Conservation (phyloP, 176 grass and related monocot genomes). For the Lolium perenne region DNA sequence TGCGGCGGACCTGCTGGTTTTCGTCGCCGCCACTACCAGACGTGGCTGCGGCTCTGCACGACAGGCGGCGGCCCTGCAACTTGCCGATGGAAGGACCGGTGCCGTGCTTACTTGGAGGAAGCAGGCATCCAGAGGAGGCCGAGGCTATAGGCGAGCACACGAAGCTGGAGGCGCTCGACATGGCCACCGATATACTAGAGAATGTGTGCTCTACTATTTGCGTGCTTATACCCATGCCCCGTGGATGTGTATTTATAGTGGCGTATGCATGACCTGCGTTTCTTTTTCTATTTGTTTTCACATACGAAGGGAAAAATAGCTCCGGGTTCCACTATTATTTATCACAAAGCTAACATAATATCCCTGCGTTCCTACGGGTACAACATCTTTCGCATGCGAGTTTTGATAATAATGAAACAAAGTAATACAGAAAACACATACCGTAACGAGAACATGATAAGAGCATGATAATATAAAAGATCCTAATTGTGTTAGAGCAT, state of each 20-base stretch:
- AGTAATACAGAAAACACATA: too few species aligned
- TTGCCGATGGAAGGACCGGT: background rate
- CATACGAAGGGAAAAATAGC: too few species aligned
- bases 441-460: too few species aligned
- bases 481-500: too few species aligned
- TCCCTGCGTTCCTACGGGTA: too few species aligned
- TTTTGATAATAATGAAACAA: too few species aligned
- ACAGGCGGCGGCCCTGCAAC: background rate
- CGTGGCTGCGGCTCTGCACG: conserved; percentile 42
- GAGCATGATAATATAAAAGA: too few species aligned
- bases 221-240: background rate
- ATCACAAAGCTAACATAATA: too few species aligned
- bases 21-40: background rate
- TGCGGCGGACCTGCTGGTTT: background rate
- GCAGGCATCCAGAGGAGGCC: background rate
- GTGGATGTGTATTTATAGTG: background rate
- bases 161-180: background rate
- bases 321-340: too few species aligned
- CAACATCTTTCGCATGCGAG: too few species aligned
- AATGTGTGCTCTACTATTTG: background rate
- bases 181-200: background rate
- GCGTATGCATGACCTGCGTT: too few species aligned
- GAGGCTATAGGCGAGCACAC: background rate
- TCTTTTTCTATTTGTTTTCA: too few species aligned
- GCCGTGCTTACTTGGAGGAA: background rate